These are phyloP conservation scores for Lentinula guzmanii DNA, from an alignment of 768 basidiomycete species.

Conservation along the genomic window DNA sequence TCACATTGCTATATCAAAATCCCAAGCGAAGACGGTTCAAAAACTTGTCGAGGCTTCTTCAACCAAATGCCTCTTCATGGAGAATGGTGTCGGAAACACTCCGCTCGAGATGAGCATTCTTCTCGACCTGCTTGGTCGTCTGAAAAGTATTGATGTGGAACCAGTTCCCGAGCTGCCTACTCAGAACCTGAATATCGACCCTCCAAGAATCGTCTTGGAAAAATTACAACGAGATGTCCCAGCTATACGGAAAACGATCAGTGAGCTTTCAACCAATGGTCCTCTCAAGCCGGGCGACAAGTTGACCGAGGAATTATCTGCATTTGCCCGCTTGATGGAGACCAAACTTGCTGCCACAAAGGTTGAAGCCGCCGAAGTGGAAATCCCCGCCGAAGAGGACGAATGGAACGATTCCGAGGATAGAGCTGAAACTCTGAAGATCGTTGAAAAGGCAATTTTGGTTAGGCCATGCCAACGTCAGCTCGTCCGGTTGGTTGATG, in stretches of 20 bases:
- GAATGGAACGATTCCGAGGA: constrained; percentile 8
- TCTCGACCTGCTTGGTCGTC: constrained; percentile 19
- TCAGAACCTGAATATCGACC: neutral
- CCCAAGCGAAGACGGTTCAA: constrained; percentile 28
- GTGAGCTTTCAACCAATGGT: constrained; percentile 17
- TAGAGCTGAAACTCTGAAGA: constrained; percentile 13
- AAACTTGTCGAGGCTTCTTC: constrained; percentile 33
- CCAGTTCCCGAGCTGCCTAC: neutral
- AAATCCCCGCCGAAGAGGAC: constrained; percentile 1
- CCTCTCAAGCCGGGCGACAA: constrained; percentile 16
- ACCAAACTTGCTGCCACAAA: constrained; percentile 17
- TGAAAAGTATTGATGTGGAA: neutral
- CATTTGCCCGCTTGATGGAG: constrained; percentile 24
- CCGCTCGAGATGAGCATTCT: constrained; percentile 31
- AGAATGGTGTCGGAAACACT: constrained; percentile 46
- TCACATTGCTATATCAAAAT: constrained; percentile 36
- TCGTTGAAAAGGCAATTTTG: constrained; percentile 13
- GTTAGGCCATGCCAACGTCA: constrained; percentile 14
- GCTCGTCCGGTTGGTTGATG: constrained; percentile 30
- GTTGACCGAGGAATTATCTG: constrained; percentile 15
- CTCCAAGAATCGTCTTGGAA: constrained; percentile 12
- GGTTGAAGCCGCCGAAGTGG: neutral
- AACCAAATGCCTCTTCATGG: constrained; percentile 32
- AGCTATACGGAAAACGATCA: constrained; percentile 19
- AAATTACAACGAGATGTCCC: constrained; percentile 17